A percentile compares a stretch with the other conserved stretches of the same genome.
These are phyloP conservation scores for Camillea tinctor DNA, from an alignment of 2,329 filamentous ascomycete species.

Conservation along the genomic window DNA sequence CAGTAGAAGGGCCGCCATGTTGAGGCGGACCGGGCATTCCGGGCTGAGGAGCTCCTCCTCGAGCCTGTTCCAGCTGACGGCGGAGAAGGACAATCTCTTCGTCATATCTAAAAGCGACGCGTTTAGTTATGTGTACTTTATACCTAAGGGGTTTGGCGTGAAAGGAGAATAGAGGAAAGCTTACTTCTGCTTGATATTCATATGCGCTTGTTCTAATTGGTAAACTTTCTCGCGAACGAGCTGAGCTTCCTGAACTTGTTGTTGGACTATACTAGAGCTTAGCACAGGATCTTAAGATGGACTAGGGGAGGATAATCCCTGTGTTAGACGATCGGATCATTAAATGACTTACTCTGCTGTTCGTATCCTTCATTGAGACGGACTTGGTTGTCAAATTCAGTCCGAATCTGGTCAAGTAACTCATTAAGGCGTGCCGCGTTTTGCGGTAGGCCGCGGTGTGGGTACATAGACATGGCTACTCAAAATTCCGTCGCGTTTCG, in stretches of 20 bases:
- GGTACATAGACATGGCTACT: conserved; percentile 73
- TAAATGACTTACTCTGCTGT: conserved; percentile 75
- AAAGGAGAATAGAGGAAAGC: conserved; percentile 30
- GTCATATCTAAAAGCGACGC: conserved; percentile 69
- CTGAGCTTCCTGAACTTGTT: conserved; percentile 93
- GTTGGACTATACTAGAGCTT: conserved; percentile 62
- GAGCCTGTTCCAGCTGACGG: conserved; percentile 78
- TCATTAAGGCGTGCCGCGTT: conserved; percentile 74
- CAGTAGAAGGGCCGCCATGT: conserved; percentile 67
- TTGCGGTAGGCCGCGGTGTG: conserved; percentile 76
- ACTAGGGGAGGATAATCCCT: not conserved
- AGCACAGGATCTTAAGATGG: conserved; percentile 13
- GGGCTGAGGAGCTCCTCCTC: conserved; percentile 58
- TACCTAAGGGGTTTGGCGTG: not conserved
- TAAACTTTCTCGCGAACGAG: conserved; percentile 92
- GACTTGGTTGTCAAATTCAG: conserved; percentile 85
- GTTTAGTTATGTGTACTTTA: conserved; percentile 2
- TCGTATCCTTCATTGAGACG: conserved; percentile 84
- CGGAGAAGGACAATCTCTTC: conserved; percentile 83
- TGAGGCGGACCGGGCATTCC: conserved; percentile 67
- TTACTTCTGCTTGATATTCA: conserved; percentile 88
- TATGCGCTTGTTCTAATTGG: conserved; percentile 84
- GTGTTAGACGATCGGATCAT: too few species aligned
- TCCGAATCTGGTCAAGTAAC: conserved; percentile 84
- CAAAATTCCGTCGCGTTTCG: conserved; percentile 7